Percentiles rank a stretch among this genome's conserved stretches.
These are phyloP conservation scores for Penicillium psychrofluorescens DNA, from an alignment of 495 filamentous ascomycete species.

Conservation along the genomic window DNA sequence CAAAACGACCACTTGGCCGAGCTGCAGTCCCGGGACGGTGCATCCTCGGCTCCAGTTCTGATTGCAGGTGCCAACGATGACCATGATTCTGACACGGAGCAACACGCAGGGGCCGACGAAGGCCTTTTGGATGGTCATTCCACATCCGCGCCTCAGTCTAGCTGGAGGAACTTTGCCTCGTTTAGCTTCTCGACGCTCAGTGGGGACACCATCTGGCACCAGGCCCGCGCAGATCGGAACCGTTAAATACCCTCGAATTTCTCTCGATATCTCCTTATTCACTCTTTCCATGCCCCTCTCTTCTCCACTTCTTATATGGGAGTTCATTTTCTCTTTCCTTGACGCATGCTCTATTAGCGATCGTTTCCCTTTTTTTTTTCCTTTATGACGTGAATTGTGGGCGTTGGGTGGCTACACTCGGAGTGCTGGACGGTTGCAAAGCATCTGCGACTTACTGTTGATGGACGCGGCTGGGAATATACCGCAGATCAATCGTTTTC, in stretches of 20 bases:
- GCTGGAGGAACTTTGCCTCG: constrained; percentile 36
- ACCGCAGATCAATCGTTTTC: constrained; percentile 15
- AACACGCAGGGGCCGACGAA: constrained; percentile 12
- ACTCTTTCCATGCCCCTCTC: constrained; percentile 7
- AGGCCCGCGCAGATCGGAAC: constrained; percentile 36
- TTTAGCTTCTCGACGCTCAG: constrained; percentile 43
- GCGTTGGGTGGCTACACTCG: constrained; percentile 23
- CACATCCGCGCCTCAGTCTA: constrained; percentile 29
- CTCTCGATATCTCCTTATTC: constrained; percentile 5
- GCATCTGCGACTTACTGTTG: constrained; percentile 6
- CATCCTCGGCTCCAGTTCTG: constrained; percentile 42
- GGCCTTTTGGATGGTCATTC: constrained; percentile 33
- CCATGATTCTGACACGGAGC: constrained; percentile 28
- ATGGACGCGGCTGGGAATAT: constrained; percentile 17
- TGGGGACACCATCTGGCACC: constrained; percentile 46
- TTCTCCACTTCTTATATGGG: constrained; percentile 1
- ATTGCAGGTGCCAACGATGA: constrained; percentile 29
- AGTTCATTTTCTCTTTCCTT: constrained; percentile 15
- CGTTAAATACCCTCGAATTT: constrained; percentile 17
- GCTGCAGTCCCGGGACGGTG: constrained; percentile 19
- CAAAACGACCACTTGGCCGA: constrained; percentile 37
- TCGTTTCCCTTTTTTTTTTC: constrained; percentile 14
- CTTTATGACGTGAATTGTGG: constrained; percentile 21
- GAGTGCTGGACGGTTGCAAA: constrained; percentile 14
- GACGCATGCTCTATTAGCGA: constrained; percentile 34